Evolutionary conservation across 2,329 filamentous ascomycete species (phyloP).

Genomic region (Gremmenia infestans): DNA sequence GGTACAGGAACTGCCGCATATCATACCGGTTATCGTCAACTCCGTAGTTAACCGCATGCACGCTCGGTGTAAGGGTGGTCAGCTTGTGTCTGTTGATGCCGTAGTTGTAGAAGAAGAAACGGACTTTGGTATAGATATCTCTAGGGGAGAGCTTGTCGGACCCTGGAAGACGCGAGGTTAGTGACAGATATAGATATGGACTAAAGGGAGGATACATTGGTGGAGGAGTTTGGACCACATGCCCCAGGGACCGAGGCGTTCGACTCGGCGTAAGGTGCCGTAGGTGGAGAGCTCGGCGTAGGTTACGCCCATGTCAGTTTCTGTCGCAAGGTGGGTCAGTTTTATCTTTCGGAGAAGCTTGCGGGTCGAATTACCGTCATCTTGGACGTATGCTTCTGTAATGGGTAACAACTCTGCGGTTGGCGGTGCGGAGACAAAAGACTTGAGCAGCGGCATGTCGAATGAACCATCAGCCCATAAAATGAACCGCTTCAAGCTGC

Average conservation of each 20-base stretch:
- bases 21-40: conserved; percentile 56
- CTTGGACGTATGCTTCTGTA: conserved; percentile 52
- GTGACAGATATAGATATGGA: conserved; percentile 23
- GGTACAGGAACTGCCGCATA: conserved; percentile 48
- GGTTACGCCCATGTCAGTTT: conserved; percentile 45
- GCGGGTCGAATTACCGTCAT: conserved; percentile 29
- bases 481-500: conserved; percentile 64
- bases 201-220: not conserved
- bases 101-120: conserved; percentile 35
- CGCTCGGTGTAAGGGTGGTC: conserved; percentile 20
- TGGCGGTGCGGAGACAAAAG: conserved; percentile 60
- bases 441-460: conserved; percentile 52
- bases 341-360: too few relatives aligned
- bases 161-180: not conserved
- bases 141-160: conserved; percentile 29
- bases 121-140: conserved; percentile 36
- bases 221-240: conserved; percentile 23
- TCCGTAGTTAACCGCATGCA: conserved; percentile 41
- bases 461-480: conserved; percentile 56
- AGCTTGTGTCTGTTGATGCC: conserved; percentile 57
- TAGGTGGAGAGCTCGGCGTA: conserved; percentile 43
- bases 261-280: conserved; percentile 42
- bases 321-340: not conserved
- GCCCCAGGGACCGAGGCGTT: conserved; percentile 43
- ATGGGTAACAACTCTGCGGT: conserved; percentile 63